A percentile compares a stretch with the other conserved stretches of the same genome.
phyloP scores from a whole-genome alignment of 495 filamentous ascomycete genomes.

The Trichoderma parareesei region DNA sequence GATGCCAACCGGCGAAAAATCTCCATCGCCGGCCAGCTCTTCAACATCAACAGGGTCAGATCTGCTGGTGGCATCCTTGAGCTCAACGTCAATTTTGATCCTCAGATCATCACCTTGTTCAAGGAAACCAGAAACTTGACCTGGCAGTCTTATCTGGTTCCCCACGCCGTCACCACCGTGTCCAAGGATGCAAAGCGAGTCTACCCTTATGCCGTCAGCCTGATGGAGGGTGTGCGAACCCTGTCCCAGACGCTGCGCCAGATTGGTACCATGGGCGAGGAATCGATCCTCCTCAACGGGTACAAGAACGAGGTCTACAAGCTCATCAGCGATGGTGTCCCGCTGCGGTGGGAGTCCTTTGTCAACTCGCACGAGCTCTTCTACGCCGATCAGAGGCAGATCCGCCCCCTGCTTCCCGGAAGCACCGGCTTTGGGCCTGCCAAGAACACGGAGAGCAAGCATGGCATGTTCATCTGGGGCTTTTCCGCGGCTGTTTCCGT shows the following conservation, averaged over 20 bases:
- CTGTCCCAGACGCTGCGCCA: conserved; percentile 76
- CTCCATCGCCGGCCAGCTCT: conserved; percentile 82
- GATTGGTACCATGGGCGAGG: conserved; percentile 75
- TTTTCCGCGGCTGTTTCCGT: conserved; percentile 78
- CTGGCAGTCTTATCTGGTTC: conserved; percentile 87
- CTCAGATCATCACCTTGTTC: conserved; percentile 92
- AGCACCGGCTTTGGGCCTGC: conserved; percentile 48
- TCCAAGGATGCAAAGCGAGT: conserved; percentile 96
- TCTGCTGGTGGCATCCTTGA: conserved; percentile 79
- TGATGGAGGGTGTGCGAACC: conserved; percentile 95
- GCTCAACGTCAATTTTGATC: conserved; percentile 90
- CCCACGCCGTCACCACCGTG: conserved; percentile 86
- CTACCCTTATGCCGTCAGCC: conserved; percentile 91
- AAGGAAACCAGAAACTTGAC: conserved; percentile 97
- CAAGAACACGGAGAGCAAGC: conserved; percentile 71
- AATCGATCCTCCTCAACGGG: conserved; percentile 76
- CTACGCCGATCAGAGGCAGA: conserved; percentile 35
- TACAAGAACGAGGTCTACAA: conserved; percentile 81
- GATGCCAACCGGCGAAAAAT: conserved; percentile 82
- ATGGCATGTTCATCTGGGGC: conserved; percentile 91
- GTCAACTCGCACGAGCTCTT: conserved; percentile 93
- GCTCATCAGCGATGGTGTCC: conserved; percentile 76
- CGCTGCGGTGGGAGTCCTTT: conserved; percentile 92
- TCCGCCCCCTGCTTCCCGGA: conserved; percentile 55
- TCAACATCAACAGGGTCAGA: conserved; percentile 79